Evolutionary conservation across 2,329 filamentous ascomycete genomes (phyloP).

Genomic region (Talaromyces albobiverticillius): DNA sequence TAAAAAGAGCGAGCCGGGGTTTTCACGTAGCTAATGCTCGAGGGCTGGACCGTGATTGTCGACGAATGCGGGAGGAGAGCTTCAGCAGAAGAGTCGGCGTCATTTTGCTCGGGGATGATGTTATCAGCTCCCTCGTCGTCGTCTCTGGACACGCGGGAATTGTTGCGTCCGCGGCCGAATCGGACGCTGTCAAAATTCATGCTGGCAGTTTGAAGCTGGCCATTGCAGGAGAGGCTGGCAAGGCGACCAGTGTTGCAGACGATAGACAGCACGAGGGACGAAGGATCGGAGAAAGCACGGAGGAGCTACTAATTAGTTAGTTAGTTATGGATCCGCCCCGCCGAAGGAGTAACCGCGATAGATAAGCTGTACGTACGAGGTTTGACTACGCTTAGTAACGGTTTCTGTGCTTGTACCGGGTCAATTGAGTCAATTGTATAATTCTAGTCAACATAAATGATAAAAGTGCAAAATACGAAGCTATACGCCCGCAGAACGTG

Average conservation of each 20-base stretch:
- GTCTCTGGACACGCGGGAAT: conserved; percentile 7
- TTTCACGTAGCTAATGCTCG: conserved; percentile 32
- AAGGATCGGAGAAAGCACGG: neutral
- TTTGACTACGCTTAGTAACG: no score
- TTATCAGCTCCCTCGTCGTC: neutral
- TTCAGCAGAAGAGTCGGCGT: neutral
- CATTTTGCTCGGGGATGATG: conserved; percentile 9
- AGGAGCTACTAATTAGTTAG: no score
- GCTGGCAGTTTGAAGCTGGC: no score
- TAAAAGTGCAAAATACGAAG: no score
- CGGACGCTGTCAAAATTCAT: conserved; percentile 10
- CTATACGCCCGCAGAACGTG: no score
- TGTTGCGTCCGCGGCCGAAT: conserved; percentile 12
- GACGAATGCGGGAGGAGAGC: neutral
- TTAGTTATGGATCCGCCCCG: neutral
- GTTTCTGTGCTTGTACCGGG: no score
- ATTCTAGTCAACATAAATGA: no score
- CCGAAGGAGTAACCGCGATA: neutral
- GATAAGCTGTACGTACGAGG: no score
- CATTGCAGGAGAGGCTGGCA: no score
- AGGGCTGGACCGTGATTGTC: conserved; percentile 20
- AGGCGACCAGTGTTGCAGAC: neutral
- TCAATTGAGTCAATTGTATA: no score
- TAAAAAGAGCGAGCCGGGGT: conserved; percentile 46
- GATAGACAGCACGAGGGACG: neutral